Base-by-base conservation (phyloP, 768 basidiomycete species). In the Agrocybe pediades region DNA sequence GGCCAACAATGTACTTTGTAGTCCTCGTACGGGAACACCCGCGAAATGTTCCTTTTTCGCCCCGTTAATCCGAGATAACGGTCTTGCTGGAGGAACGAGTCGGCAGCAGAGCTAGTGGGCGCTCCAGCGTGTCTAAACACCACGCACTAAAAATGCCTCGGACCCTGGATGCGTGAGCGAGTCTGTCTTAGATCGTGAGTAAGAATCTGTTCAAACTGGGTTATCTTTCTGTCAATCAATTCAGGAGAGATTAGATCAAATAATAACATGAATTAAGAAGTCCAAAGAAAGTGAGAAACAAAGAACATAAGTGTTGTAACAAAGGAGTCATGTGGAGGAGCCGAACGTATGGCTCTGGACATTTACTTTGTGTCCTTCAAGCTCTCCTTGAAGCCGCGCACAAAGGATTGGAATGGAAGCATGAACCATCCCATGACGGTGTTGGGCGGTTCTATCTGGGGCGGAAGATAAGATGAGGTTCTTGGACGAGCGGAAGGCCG, bases 331-430 rank as follows among this genome's bases (percentile, higher is more conserved):
- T n/a, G 49, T 53, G 55, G 39, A 21, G 26, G 44, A 41, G 46
- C 51, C 42, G 41, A 43, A 21, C 24, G 21, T 53, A 41, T 51
- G 51, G 29, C 45, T 52, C 43, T 27, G 46, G 26, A 36, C 33
- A 36, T 58, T 66, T 41, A 65, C 46, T 61, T 48, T 46, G 46
- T 52, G 53, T 65, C 66, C 56, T 59, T 69, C 58, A 86, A 67
- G 62, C 83, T 82, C 68, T 87, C 85, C 59, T 80, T 80, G 71
- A 89, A 87, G 17, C 86, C 87, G 57, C 81, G 78, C 50, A 84
- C 74, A 64, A 89, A 87, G 6, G 82, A 81, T 62, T 80, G 77
- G 68, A 87, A 74, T 5, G 87, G 86, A 36, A 81, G 71, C 66
- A 82, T 68, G 61, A 88, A 74, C 86, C 83, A 87, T 27, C 80